A percentile compares a stretch with the other conserved stretches of the same genome.
Evolutionary conservation across 2,329 filamentous ascomycete genomes (phyloP).

Genomic region (Paracorniculantispora psalliotae): DNA sequence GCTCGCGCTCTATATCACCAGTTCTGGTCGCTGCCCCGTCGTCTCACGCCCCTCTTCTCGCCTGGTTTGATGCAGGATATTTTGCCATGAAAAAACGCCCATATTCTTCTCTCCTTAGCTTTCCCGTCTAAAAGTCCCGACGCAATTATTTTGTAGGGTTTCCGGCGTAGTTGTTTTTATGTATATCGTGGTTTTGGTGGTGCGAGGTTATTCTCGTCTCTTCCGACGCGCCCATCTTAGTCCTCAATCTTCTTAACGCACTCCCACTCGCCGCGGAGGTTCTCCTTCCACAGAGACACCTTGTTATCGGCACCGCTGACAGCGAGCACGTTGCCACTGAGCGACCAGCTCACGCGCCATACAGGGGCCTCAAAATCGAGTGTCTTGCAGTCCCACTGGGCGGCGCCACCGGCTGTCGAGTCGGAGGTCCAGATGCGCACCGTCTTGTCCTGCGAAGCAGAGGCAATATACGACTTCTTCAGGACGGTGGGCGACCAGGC

Average conservation of each 20-base stretch:
- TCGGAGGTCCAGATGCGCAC: conserved; percentile 94
- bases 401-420: conserved; percentile 47
- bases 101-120: background rate
- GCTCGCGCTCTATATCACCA: background rate
- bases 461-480: conserved; percentile 94
- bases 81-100: background rate
- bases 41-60: background rate
- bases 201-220: background rate
- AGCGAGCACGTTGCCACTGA: conserved; percentile 93
- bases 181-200: background rate
- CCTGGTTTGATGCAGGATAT: background rate
- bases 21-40: background rate
- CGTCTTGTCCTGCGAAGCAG: conserved; percentile 92
- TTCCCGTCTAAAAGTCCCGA: background rate
- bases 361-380: conserved; percentile 84
- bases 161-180: background rate
- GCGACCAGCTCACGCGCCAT: conserved; percentile 96
- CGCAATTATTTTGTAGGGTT: background rate
- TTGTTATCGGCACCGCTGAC: conserved; percentile 94
- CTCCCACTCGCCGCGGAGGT: conserved; percentile 93
- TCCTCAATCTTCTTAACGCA: conserved; percentile 95
- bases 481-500: conserved; percentile 95
- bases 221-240: conserved; percentile 35
- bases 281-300: conserved; percentile 98
- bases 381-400: conserved; percentile 79